These are phyloP conservation scores for Coemansia sp. DNA, from an alignment of 192 early-diverging fungal species.

Conservation along the genomic window DNA sequence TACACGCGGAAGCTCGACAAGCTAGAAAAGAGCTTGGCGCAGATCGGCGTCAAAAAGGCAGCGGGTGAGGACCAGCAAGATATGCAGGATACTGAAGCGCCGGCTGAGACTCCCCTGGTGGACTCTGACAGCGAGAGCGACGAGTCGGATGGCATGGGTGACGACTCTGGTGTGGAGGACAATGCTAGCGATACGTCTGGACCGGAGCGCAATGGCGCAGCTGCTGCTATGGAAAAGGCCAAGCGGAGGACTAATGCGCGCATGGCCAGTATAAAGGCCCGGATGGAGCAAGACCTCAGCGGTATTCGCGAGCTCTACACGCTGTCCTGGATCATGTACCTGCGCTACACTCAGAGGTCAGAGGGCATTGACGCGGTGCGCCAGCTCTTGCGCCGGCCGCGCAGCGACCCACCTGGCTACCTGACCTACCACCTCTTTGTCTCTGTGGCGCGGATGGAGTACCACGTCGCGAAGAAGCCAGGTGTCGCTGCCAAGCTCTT, in stretches of 20 bases:
- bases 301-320: constrained; percentile 60
- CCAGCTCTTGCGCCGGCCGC: constrained; percentile 66
- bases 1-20: constrained; percentile 33
- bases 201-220: not conserved
- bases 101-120: not conserved
- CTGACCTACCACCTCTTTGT: constrained; percentile 88
- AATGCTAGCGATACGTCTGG: constrained; percentile 50
- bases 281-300: constrained; percentile 28
- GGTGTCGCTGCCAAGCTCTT: constrained; percentile 87
- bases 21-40: constrained; percentile 41
- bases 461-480: constrained; percentile 85
- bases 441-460: constrained; percentile 91
- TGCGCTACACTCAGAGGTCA: constrained; percentile 76
- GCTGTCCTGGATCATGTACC: constrained; percentile 86
- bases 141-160: constrained; percentile 38
- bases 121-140: constrained; percentile 49
- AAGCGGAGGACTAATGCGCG: constrained; percentile 45
- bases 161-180: constrained; percentile 18
- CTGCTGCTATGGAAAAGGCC: constrained; percentile 32
- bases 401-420: constrained; percentile 72
- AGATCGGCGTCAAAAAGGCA: not conserved
- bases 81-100: constrained; percentile 12
- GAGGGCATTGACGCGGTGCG: constrained; percentile 80
- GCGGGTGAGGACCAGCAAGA: constrained; percentile 4
- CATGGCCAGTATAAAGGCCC: constrained; percentile 47